These are phyloP conservation scores for Fusarium nodosum DNA, from an alignment of 2,329 filamentous ascomycete genomes.

Conservation along the genomic window DNA sequence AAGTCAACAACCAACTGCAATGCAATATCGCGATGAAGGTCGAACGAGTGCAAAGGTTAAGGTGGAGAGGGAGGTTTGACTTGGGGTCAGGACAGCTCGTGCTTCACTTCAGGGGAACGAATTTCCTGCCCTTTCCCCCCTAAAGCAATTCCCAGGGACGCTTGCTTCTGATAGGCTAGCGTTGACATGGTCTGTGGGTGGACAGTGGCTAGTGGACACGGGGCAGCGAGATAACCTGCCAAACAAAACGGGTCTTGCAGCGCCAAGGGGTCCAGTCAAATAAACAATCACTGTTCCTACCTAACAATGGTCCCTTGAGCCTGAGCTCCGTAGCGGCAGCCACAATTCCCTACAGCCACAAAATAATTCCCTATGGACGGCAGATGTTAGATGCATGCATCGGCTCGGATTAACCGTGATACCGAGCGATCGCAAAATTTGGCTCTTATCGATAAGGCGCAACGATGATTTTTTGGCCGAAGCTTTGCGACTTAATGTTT, in stretches of 20 bases:
- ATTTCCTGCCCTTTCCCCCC: slow-evolving; percentile 53
- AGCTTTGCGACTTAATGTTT: slow-evolving; percentile 44
- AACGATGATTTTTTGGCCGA: slow-evolving; percentile 52
- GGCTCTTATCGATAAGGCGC: slow-evolving; percentile 55
- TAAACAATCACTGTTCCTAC: slow-evolving; percentile 27
- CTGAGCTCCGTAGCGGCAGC: slow-evolving; percentile 35
- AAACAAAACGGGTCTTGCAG: slow-evolving; percentile 41
- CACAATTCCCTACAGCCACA: slow-evolving; percentile 38
- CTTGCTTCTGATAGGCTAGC: slow-evolving; percentile 51
- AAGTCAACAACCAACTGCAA: slow-evolving; percentile 43
- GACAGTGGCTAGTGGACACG: slow-evolving; percentile 50
- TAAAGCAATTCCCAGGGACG: slow-evolving; percentile 47
- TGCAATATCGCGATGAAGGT: slow-evolving; percentile 48
- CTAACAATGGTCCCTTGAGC: slow-evolving; percentile 37
- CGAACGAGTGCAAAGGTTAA: slow-evolving; percentile 48
- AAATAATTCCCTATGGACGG: slow-evolving; percentile 6
- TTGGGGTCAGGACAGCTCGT: slow-evolving; percentile 49
- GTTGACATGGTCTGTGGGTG: slow-evolving; percentile 47
- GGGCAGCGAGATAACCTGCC: slow-evolving; percentile 47
- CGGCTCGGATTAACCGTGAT: slow-evolving; percentile 54
- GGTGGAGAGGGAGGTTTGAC: slow-evolving; percentile 46
- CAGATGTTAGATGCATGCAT: background rate
- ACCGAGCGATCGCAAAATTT: slow-evolving; percentile 52
- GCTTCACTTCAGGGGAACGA: slow-evolving; percentile 55
- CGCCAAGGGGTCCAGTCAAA: slow-evolving; percentile 32